Evolutionary conservation across 192 early-diverging fungal genomes (phyloP), one percentile per base, ranked within the genome.

Genomic region (Umbelopsis vinacea): DNA sequence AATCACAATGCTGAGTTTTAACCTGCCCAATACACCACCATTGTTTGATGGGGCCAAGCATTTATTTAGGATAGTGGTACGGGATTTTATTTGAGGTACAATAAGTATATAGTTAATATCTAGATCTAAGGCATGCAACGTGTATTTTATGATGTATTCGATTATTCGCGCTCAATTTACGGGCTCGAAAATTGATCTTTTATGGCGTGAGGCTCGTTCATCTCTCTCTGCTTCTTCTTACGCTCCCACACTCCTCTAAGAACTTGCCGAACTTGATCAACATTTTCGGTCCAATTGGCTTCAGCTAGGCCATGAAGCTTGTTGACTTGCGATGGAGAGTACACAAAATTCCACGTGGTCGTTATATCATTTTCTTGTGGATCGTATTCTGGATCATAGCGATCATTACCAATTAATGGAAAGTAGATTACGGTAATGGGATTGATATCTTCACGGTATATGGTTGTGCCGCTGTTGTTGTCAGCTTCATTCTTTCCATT

Each of bases 321-420:
- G 54, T 86, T 79, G 19, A 93, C 84, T 72, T 93, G 90, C 40
- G 88, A 88, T 12, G 81, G 73, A 19, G 80, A 89, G 78, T 90
- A 88, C 67, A 84, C 82, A 82, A 90, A 89, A 71, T 93, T 93
- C 50, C 84, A 90, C 0, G 91, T 92, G 5, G 81, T 82, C 47
- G 86, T 89, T 66, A 92, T 91, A 45, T 85, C 83, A 2, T 83
- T 88, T 10, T 78, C 85, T 68, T 79, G 82, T 3, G 92, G 92
- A 70, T 90, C 85, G 83, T 92, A 92, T 0, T 81, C 75, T 19
- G 84, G 48, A 40, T 74, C 68, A 12, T 75, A 79, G 7, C 77
- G 72, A 24, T 85, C 71, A 53, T 93, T 93, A 0, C 81, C 74
- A 67, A 92, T 82, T 24, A 90, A 82, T 12, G 91, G 92, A 57